Evolutionary conservation across 2,329 filamentous ascomycete species (phyloP).

Genomic region (Zymoseptoria tritici): DNA sequence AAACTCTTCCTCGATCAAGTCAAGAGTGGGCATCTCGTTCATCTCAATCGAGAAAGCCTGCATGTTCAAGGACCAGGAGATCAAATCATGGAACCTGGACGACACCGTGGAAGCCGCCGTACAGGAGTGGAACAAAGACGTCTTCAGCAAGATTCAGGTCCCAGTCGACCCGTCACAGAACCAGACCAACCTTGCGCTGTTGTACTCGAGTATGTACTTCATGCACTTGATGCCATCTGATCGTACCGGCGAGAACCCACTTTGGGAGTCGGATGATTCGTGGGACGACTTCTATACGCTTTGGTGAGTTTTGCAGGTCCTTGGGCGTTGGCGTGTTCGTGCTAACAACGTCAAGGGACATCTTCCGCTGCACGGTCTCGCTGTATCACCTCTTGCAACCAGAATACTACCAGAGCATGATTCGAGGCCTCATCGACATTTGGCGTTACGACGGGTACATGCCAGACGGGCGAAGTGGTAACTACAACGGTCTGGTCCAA

Average conservation of each 20-base stretch:
- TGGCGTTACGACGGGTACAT: slow-evolving; percentile 40
- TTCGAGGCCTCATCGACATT: slow-evolving; percentile 61
- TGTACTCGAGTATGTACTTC: slow-evolving; percentile 64
- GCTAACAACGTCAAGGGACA: slow-evolving; percentile 21
- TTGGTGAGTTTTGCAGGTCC: slow-evolving; percentile 38
- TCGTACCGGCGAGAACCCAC: slow-evolving; percentile 62
- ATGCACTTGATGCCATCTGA: slow-evolving; percentile 64
- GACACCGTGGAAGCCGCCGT: slow-evolving; percentile 30
- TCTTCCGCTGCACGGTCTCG: slow-evolving; percentile 58
- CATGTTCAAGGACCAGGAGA: slow-evolving; percentile 49
- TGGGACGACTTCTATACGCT: slow-evolving; percentile 66
- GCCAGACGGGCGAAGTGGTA: slow-evolving; percentile 29
- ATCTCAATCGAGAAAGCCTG: slow-evolving; percentile 58
- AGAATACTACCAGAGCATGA: slow-evolving; percentile 54
- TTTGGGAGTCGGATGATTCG: slow-evolving; percentile 57
- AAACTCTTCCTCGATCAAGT: slow-evolving; percentile 35
- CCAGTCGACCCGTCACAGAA: slow-evolving; percentile 48
- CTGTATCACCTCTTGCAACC: slow-evolving; percentile 61
- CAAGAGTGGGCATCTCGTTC: slow-evolving; percentile 59
- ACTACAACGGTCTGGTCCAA: slow-evolving; percentile 31
- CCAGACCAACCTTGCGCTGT: slow-evolving; percentile 48
- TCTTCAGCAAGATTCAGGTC: slow-evolving; percentile 54
- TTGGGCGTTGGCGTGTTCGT: not conserved
- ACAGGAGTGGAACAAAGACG: slow-evolving; percentile 54
- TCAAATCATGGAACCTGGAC: slow-evolving; percentile 36